phyloP scores from a whole-genome alignment of 2,329 filamentous ascomycete species.

The Aspergillus persii region DNA sequence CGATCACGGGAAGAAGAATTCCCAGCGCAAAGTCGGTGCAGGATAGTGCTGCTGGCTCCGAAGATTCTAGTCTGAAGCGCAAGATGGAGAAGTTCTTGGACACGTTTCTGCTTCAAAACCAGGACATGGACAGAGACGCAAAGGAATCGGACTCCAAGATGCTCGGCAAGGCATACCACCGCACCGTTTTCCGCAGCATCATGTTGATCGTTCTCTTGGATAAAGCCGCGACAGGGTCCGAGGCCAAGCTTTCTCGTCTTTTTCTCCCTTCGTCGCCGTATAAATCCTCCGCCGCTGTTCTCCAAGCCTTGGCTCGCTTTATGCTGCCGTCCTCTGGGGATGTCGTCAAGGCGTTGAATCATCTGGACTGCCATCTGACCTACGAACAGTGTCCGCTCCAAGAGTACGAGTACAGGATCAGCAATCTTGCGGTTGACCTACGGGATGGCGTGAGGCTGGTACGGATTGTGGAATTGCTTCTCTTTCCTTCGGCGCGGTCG shows the following conservation, averaged over 20 bases:
- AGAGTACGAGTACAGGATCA: slow-evolving; percentile 58
- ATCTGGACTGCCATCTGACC: slow-evolving; percentile 56
- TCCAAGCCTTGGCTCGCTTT: slow-evolving; percentile 52
- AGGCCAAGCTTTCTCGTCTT: slow-evolving; percentile 36
- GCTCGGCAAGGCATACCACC: slow-evolving; percentile 52
- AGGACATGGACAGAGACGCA: slow-evolving; percentile 45
- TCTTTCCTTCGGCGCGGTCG: slow-evolving; percentile 43
- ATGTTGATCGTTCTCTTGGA: slow-evolving; percentile 62
- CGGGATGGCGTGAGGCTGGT: slow-evolving; percentile 61
- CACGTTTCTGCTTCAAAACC: slow-evolving; percentile 57
- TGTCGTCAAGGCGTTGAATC: slow-evolving; percentile 53
- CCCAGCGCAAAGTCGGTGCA: slow-evolving; percentile 18
- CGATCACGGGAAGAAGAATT: slow-evolving; percentile 57
- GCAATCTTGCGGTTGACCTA: slow-evolving; percentile 61
- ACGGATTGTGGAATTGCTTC: slow-evolving; percentile 57
- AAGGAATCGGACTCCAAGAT: slow-evolving; percentile 38
- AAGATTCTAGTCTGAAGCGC: slow-evolving; percentile 31
- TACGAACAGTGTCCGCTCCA: slow-evolving; percentile 57
- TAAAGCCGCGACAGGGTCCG: slow-evolving; percentile 45
- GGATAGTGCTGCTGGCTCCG: background rate
- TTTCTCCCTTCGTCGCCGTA: slow-evolving; percentile 52
- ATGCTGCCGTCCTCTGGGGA: slow-evolving; percentile 60
- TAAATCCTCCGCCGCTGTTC: slow-evolving; percentile 56
- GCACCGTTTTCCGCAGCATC: slow-evolving; percentile 57
- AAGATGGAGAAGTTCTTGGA: slow-evolving; percentile 54